Evolutionary conservation across 2,329 filamentous ascomycete genomes (phyloP), one percentile per base, ranked within the genome.

Genomic region (Talaromyces sp.): DNA sequence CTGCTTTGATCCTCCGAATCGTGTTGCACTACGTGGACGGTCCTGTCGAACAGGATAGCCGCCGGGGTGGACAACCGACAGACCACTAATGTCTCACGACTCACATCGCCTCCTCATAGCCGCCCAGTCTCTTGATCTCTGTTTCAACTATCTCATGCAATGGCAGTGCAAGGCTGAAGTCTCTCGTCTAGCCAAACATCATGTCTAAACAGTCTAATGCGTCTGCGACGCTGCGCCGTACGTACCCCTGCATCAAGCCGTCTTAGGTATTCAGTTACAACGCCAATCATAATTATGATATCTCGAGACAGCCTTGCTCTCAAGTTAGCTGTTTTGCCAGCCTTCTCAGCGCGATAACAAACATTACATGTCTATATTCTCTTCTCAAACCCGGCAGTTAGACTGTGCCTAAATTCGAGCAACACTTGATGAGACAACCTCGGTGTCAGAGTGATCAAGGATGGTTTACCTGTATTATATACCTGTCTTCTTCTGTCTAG

Each of bases 401-500:
- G 27, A 3, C 5, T 34, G 8, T 8, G 1, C 19, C 6, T 10
- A 8, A 54, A 34, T 19, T 31, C 27, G 34, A 34, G 34, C 6
- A 13, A 5, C 27, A 13, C n/a, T 15, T 29, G 47, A 54, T 13
- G 29, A 19, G 17, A n/a, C 27, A 13, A 38, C 29, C 13, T 27
- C 8, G 11, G 22, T 6, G 45, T 29, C 15, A 19, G 10, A 25
- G n/a, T 34, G 49, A 54, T 5, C 2, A 56, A 1, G 15, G 38
- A 66, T 66, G 60, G 3, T 34, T 31, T 10, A 40, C 11, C 2
- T n/a, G 13, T 19, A 1, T 27, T 63, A 59, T 63, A 54, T 10
- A 59, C 47, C 10, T 6, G 22, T 62, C 17, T 58, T 70, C 53
- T 67, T 72, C 53, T 61, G 68, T 27, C 40, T 71, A 34, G 40